Conservation (phyloP, 1,284 basidiomycete genomes). For the Trichosporon sp. region DNA sequence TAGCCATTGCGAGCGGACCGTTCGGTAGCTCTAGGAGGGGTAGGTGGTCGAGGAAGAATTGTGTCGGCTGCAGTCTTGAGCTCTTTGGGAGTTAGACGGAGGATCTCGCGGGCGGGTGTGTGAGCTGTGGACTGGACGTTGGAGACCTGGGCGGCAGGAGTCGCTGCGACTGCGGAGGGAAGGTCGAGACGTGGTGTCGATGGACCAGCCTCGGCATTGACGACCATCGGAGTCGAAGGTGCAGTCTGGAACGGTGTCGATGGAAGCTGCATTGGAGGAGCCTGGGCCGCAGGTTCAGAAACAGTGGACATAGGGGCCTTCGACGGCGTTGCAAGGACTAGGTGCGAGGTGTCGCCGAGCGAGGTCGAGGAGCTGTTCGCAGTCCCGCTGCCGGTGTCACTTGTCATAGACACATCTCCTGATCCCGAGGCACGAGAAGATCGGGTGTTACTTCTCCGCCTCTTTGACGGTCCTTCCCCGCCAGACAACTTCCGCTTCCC, state of each 20-base stretch:
- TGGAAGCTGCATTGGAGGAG: background rate
- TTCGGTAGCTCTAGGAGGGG: conserved; percentile 7
- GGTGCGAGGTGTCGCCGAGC: background rate
- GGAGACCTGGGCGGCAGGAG: background rate
- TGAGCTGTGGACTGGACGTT: background rate
- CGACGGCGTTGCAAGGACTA: background rate
- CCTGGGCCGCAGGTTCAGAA: background rate
- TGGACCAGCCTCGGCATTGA: background rate
- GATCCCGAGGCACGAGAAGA: background rate
- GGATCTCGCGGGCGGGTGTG: conserved; percentile 9
- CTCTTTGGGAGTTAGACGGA: conserved; percentile 3
- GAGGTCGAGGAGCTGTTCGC: background rate
- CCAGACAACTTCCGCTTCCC: conserved; percentile 1
- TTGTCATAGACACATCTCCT: background rate
- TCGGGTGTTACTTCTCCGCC: background rate
- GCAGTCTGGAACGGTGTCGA: background rate
- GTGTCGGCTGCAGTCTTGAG: background rate
- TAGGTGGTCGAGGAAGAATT: conserved; percentile 9
- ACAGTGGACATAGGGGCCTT: background rate
- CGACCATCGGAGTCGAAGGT: background rate
- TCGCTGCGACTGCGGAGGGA: background rate
- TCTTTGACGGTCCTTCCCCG: background rate
- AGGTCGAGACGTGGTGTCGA: background rate
- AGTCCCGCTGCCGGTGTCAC: background rate
- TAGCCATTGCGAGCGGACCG: conserved; percentile 14